Conservation (phyloP, 2,329 filamentous ascomycete species). For the Aspergillus pseudonomiae region DNA sequence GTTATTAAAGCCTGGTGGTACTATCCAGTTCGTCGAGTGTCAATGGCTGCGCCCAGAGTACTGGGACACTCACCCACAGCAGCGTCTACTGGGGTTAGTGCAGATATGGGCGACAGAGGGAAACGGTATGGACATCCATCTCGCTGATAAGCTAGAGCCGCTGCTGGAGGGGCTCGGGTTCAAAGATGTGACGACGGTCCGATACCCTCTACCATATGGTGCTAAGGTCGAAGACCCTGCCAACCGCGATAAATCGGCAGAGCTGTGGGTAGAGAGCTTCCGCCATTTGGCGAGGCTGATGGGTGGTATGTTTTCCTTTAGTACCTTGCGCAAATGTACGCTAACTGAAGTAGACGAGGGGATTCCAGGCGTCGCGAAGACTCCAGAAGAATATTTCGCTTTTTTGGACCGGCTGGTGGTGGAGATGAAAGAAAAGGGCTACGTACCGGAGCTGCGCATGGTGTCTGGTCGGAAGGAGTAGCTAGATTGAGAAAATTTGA, state of each 20-base stretch:
- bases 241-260: conserved; percentile 8
- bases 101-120: conserved; percentile 15
- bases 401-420: conserved; percentile 14
- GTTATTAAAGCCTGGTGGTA: conserved; percentile 12
- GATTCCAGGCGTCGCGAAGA: conserved; percentile 15
- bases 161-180: conserved; percentile 10
- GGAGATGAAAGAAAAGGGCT: conserved; percentile 16
- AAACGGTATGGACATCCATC: conserved; percentile 16
- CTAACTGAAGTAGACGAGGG: conserved; percentile 8
- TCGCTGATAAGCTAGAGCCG: conserved; percentile 13
- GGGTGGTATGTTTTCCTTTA: conserved; percentile 5
- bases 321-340: background rate
- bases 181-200: conserved; percentile 8
- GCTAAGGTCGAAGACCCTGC: conserved; percentile 7
- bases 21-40: conserved; percentile 15
- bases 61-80: conserved; percentile 5
- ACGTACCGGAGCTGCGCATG: conserved; percentile 14
- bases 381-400: conserved; percentile 11
- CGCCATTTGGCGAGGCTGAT: conserved; percentile 17
- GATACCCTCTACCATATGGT: conserved; percentile 15
- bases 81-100: conserved; percentile 10
- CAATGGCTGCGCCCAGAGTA: conserved; percentile 14
- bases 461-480: conserved; percentile 8
- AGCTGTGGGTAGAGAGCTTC: conserved; percentile 13
- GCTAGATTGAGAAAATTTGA: background rate